Percentiles rank a stretch among this genome's conserved stretches.
phyloP scores from a whole-genome alignment of 768 basidiomycete genomes.

The Hysterangium stoloniferum region DNA sequence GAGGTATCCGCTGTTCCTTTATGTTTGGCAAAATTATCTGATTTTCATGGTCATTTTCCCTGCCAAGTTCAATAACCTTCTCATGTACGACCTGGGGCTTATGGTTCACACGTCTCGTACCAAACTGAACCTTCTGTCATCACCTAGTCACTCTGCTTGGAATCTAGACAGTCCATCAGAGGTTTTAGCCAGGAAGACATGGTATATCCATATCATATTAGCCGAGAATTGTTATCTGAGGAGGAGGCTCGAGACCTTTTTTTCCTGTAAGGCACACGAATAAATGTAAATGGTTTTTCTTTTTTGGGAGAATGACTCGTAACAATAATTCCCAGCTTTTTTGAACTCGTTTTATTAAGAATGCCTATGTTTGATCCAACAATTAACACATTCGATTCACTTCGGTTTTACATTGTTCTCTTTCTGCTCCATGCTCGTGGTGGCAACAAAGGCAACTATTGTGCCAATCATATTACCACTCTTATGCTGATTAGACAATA shows the following conservation, averaged over 20 bases:
- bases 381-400: conserved; percentile 4
- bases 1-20: too few relatives aligned
- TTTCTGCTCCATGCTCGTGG: conserved; percentile 8
- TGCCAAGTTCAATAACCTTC: too few relatives aligned
- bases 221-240: not conserved
- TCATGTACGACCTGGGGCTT: too few relatives aligned
- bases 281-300: not conserved
- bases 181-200: not conserved
- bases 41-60: too few relatives aligned
- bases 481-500: not conserved
- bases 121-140: too few relatives aligned
- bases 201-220: not conserved
- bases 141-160: too few relatives aligned
- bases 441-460: not conserved
- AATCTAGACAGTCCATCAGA: conserved; percentile 4
- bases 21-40: too few relatives aligned
- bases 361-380: conserved; percentile 10
- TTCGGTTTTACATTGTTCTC: not conserved
- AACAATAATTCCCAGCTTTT: not conserved
- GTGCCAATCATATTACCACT: not conserved
- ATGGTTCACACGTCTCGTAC: too few relatives aligned
- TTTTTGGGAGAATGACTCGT: not conserved
- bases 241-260: conserved; percentile 2
- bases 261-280: not conserved
- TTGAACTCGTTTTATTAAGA: not conserved